Conservation (phyloP, 306 rosid genomes). For the Aeschynomene evenia region DNA sequence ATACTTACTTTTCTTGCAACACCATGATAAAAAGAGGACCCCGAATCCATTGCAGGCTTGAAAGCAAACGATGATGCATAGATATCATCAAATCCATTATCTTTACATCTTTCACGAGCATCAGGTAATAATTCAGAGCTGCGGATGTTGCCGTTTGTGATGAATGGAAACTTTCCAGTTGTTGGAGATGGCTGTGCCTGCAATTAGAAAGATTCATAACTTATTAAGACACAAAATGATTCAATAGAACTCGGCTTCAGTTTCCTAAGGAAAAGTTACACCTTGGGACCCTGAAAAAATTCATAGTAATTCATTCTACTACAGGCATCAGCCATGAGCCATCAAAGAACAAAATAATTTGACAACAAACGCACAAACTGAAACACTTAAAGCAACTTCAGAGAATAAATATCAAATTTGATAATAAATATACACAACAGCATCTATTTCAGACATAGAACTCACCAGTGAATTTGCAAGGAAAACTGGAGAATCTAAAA, state of each 20-base stretch:
- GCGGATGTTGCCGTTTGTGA: conserved; percentile 43
- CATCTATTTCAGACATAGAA: background rate
- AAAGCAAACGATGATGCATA: conserved; percentile 65
- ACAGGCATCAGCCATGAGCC: conserved; percentile 20
- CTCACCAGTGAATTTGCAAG: conserved; percentile 86
- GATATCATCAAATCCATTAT: conserved; percentile 45
- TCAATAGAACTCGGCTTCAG: conserved; percentile 7
- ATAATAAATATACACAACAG: conserved; percentile 18
- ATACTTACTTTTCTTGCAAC: conserved; percentile 67
- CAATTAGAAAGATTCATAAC: conserved; percentile 44
- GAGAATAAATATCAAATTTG: background rate
- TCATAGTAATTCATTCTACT: too few relatives aligned
- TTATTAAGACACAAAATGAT: conserved; percentile 26
- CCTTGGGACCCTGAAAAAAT: background rate
- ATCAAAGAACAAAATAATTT: background rate
- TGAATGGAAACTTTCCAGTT: conserved; percentile 75
- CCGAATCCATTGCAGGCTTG: conserved; percentile 58
- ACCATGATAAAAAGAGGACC: conserved; percentile 56
- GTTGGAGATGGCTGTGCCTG: conserved; percentile 98
- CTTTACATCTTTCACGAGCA: conserved; percentile 44
- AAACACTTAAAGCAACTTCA: background rate
- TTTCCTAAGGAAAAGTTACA: background rate
- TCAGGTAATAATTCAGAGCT: conserved; percentile 40
- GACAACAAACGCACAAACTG: too few relatives aligned
- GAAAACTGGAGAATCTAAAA: conserved; percentile 90